Evolutionary conservation across 208 protist species (phyloP), one percentile per base, ranked within the genome.

Genomic region (Wallacemonas sp.): DNA sequence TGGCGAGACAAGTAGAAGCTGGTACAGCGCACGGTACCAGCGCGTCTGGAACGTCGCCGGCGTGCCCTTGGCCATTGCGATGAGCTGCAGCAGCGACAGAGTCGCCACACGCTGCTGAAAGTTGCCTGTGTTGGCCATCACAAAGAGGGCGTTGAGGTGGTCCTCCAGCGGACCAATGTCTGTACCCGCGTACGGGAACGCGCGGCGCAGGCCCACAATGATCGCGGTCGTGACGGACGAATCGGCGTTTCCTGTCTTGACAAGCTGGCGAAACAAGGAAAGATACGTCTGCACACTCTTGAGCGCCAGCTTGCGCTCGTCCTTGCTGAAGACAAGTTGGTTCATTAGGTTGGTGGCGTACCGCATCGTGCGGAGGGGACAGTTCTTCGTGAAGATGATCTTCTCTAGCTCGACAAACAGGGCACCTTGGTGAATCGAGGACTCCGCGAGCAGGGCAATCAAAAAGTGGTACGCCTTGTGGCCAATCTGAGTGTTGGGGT

Each of bases 311-410:
- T 90, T 93, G 36, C 87, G 82, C 68, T 96, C 91, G 54, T 92
- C 87, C 67, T 94, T 92, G 76, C 72, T 94, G 74, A 90, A 96
- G 34, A 97, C 91, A 55, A 97, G 79, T 68, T 97, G 92, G 74
- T 93, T 95, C 82, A 97, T 89, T 9, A 97, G 78, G 70, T 94
- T 95, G 32, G 77, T 85, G 38, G 86, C 84, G 69, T 94, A 95
- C 41, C 86, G 84, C 87, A 94, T 93, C 38, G 92, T 95, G 12
- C 76, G 74, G 32, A 93, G 73, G 4, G 92, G 85, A 73, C 87
- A 93, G 74, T 95, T 95, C 53, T 92, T 89, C 74, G 86, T 94
- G 76, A 95, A 95, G 37, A 89, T 81, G 39, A 95, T 79, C 76
- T 92, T 93, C 76, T 97, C 88, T 24, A 97, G 63, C 73, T 97